phyloP scores from a whole-genome alignment of 1,284 basidiomycete genomes.

The Thecaphora frezii region DNA sequence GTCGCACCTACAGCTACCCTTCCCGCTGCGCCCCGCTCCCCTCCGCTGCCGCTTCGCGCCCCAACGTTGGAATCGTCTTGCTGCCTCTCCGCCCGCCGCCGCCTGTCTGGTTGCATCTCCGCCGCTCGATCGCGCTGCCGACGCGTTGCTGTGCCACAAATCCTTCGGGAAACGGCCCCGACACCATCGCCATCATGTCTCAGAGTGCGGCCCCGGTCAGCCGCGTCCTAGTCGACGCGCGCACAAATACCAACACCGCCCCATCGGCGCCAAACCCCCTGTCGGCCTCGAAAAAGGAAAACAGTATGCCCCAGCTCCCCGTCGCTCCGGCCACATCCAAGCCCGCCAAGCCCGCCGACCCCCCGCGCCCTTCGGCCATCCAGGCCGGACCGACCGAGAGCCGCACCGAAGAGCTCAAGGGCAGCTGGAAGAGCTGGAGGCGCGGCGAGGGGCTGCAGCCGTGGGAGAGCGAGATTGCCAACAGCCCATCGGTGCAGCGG shows the following conservation, averaged over 20 bases:
- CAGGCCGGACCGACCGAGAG: conserved; percentile 7
- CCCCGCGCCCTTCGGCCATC: conserved; percentile 1
- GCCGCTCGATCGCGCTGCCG: too few species aligned
- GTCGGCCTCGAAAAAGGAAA: conserved; percentile 28
- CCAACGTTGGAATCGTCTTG: too few species aligned
- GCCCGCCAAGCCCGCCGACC: conserved; percentile 16
- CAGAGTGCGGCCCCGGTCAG: background rate
- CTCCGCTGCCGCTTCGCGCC: too few species aligned
- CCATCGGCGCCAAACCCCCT: conserved; percentile 7
- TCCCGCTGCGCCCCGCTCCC: too few species aligned
- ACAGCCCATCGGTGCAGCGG: conserved; percentile 49
- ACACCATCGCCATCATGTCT: background rate
- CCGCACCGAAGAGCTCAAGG: conserved; percentile 36
- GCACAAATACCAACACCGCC: background rate
- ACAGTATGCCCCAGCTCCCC: conserved; percentile 21
- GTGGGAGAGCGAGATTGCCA: conserved; percentile 52
- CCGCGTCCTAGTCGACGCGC: background rate
- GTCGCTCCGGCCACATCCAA: conserved; percentile 18
- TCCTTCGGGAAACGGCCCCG: background rate
- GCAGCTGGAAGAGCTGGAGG: conserved; percentile 47
- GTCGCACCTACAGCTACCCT: too few species aligned
- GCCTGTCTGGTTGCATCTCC: too few species aligned
- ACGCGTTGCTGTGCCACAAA: too few species aligned
- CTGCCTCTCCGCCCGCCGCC: too few species aligned
- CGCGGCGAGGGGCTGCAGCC: conserved; percentile 48